Percentiles rank a stretch among this genome's conserved stretches.
Conservation (phyloP, 495 filamentous ascomycete genomes). For the Melanomma pulvis-pyrius region DNA sequence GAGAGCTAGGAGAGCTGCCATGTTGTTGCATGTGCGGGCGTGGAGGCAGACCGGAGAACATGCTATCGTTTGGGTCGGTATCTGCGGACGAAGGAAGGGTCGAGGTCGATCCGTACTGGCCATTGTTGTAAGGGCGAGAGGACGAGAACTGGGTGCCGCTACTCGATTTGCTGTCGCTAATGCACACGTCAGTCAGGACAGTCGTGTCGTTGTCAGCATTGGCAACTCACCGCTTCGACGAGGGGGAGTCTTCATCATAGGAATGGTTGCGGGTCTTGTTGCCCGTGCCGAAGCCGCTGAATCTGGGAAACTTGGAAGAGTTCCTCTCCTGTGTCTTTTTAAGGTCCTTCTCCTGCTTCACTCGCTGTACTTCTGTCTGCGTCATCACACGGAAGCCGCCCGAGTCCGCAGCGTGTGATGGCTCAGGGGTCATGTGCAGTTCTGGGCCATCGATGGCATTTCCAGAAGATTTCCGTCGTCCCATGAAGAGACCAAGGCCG, state of each 20-base stretch:
- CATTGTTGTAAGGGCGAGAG: slow-evolving; percentile 26
- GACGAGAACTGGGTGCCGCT: slow-evolving; percentile 30
- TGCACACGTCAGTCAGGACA: slow-evolving; percentile 15
- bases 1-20: slow-evolving; percentile 12
- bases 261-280: slow-evolving; percentile 35
- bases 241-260: slow-evolving; percentile 33
- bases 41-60: slow-evolving; percentile 22
- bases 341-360: slow-evolving; percentile 16
- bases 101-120: slow-evolving; percentile 30
- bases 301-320: slow-evolving; percentile 20
- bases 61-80: slow-evolving; percentile 31
- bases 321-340: slow-evolving; percentile 11
- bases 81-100: slow-evolving; percentile 38
- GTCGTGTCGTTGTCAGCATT: neutral
- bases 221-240: slow-evolving; percentile 33
- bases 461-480: slow-evolving; percentile 38
- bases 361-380: slow-evolving; percentile 12
- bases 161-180: slow-evolving; percentile 37
- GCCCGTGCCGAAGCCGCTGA: slow-evolving; percentile 21
- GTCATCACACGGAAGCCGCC: slow-evolving; percentile 24
- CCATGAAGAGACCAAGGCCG: slow-evolving; percentile 24
- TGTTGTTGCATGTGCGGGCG: slow-evolving; percentile 18
- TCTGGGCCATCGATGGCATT: slow-evolving; percentile 39
- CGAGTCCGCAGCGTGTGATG: neutral
- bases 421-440: neutral